Percentiles rank a stretch among this genome's conserved stretches.
Conservation (phyloP, 805 yeast species). For the Candida glaebosa region DNA sequence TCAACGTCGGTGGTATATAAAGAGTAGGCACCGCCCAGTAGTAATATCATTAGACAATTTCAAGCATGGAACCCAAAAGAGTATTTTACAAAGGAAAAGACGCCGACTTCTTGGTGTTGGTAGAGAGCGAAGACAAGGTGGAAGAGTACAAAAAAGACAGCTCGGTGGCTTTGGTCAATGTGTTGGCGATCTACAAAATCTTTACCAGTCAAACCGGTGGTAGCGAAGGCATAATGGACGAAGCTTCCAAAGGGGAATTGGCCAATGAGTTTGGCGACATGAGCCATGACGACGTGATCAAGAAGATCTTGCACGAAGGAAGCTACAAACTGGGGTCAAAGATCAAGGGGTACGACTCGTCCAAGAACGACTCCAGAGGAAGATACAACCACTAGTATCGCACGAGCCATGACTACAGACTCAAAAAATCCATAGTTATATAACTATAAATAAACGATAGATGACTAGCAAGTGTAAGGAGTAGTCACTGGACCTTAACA, state of each 20-base stretch:
- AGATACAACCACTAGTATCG: slow-evolving; percentile 7
- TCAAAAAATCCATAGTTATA: no score
- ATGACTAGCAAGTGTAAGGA: no score
- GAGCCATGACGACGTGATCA: slow-evolving; percentile 54
- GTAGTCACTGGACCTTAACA: no score
- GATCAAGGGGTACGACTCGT: slow-evolving; percentile 10
- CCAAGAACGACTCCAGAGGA: slow-evolving; percentile 48
- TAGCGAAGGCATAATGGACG: slow-evolving; percentile 65
- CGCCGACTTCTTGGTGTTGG: slow-evolving; percentile 64
- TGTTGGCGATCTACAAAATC: slow-evolving; percentile 64
- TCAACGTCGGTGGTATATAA: not conserved
- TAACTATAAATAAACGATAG: no score
- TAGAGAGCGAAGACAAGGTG: slow-evolving; percentile 49
- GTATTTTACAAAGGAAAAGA: slow-evolving; percentile 63
- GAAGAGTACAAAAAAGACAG: slow-evolving; percentile 47
- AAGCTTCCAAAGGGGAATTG: slow-evolving; percentile 65
- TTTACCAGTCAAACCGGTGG: slow-evolving; percentile 65
- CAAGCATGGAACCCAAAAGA: slow-evolving; percentile 29
- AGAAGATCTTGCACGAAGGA: slow-evolving; percentile 60
- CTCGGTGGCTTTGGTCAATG: slow-evolving; percentile 55
- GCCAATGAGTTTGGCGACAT: slow-evolving; percentile 66
- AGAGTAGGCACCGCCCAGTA: not conserved
- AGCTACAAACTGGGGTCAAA: slow-evolving; percentile 33
- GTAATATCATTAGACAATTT: not conserved
- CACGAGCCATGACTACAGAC: no score